Evolutionary conservation across 768 basidiomycete species (phyloP), one percentile per base, ranked within the genome.

Genomic region (Xanthoconium purpureum): DNA sequence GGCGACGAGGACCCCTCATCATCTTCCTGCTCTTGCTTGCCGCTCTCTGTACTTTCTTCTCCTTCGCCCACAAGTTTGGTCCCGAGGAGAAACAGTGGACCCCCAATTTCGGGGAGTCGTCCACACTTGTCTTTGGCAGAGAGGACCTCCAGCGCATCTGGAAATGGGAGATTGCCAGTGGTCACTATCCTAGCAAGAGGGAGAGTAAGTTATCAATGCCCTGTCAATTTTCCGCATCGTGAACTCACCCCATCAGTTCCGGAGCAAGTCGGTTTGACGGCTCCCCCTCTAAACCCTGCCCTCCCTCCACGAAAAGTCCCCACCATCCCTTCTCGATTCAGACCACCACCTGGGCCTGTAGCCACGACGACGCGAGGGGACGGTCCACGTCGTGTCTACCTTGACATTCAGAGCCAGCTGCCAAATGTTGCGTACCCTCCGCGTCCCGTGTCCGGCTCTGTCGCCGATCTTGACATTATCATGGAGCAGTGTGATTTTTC

Each of bases 401-500:
- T 90, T 20, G 86, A 91, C 57, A 73, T 91, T 47, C 80, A 84
- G 54, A 78, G 79, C 62, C 75, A 78, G 50, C 77, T 83, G 4
- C 83, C 83, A 17, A 74, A 83, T 59, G 78, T 87, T 46, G 88
- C 89, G 11, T 98, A 91, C 70, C 91, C 97, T 15, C 91, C 91
- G 14, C 81, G 96, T 51, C 97, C 96, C 24, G 75, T 85, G 2
- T 83, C 89, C 0, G 92, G 91, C 14, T 88, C 90, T 55, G 81
- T 95, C 18, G 82, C 91, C 10, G 97, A 99, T 71, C 73, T 99
- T 62, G 96, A 99, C 72, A 75, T 79, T 24, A 78, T 98, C 6
- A 89, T 95, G 89, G 87, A 94, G 42, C 84, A 94, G 63, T 99
- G 97, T 69, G 92, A 96, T 73, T 97, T 94, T 70, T 84, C 85